These are phyloP conservation scores for Tulasnella sp. DNA, from an alignment of 768 basidiomycete genomes.

Conservation along the genomic window DNA sequence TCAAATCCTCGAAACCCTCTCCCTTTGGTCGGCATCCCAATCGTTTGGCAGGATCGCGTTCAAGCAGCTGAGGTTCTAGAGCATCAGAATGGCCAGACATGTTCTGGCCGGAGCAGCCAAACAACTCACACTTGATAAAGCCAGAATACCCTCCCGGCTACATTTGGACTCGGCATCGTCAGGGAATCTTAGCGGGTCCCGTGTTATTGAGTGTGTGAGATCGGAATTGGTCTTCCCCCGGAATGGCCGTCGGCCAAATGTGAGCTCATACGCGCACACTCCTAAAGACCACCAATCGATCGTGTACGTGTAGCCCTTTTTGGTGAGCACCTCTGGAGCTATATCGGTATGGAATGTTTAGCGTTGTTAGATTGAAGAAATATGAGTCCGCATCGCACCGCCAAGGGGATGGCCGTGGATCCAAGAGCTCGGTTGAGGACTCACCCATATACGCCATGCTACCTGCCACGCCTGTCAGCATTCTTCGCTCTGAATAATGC, in stretches of 20 bases:
- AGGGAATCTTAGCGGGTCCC: constrained; percentile 79
- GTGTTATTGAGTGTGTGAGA: constrained; percentile 83
- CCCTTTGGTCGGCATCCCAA: constrained; percentile 69
- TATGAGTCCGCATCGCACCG: neutral
- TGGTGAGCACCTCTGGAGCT: constrained; percentile 84
- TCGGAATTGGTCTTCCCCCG: constrained; percentile 88
- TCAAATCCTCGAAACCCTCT: constrained; percentile 70
- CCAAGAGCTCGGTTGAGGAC: constrained; percentile 20
- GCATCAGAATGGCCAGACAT: neutral
- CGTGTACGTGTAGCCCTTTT: constrained; percentile 86
- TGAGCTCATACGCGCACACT: constrained; percentile 82
- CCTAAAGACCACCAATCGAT: constrained; percentile 98
- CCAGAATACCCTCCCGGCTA: constrained; percentile 63
- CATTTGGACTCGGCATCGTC: constrained; percentile 78
- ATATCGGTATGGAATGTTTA: neutral
- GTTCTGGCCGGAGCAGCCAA: too few relatives aligned
- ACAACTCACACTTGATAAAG: constrained; percentile 69
- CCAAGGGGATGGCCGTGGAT: neutral
- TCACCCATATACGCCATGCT: constrained; percentile 98
- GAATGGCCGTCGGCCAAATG: constrained; percentile 87
- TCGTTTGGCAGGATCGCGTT: constrained; percentile 70
- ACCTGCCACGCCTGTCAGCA: constrained; percentile 89
- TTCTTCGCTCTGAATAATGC: constrained; percentile 81
- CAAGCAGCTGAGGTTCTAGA: constrained; percentile 66
- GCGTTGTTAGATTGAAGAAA: neutral